These are phyloP conservation scores for Xylaria scruposa DNA, from an alignment of 495 filamentous ascomycete genomes.

Conservation along the genomic window DNA sequence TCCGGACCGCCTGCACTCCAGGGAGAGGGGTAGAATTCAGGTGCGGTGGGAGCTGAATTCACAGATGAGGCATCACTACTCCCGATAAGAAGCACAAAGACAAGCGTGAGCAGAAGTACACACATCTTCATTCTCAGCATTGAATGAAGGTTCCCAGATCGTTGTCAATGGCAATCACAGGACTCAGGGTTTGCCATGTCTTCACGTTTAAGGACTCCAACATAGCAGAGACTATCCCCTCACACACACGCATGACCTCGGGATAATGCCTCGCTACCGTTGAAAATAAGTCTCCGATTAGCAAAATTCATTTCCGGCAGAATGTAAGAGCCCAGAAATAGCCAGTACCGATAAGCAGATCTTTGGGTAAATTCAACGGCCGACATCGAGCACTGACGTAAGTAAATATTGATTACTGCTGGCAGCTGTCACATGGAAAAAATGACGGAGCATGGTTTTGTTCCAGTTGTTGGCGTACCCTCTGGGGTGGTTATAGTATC, in stretches of 20 bases:
- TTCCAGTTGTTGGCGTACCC: not conserved
- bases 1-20: constrained; percentile 68
- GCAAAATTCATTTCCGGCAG: constrained; percentile 36
- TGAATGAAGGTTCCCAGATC: not conserved
- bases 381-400: not conserved
- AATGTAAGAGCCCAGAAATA: constrained; percentile 31
- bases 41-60: constrained; percentile 41
- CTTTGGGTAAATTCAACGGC: constrained; percentile 19
- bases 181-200: not conserved
- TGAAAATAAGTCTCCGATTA: not conserved
- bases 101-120: constrained; percentile 23
- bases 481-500: not conserved
- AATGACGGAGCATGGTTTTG: not conserved
- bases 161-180: not conserved
- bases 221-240: not conserved
- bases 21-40: constrained; percentile 76
- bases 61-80: constrained; percentile 32
- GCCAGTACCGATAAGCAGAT: constrained; percentile 4
- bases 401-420: not conserved
- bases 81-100: constrained; percentile 27
- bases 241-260: not conserved
- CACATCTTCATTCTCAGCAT: constrained; percentile 17
- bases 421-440: too few relatives aligned
- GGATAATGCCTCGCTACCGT: constrained; percentile 14
- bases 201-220: not conserved